phyloP scores from a whole-genome alignment of 495 filamentous ascomycete genomes.

The Trichoderma parareesei region DNA sequence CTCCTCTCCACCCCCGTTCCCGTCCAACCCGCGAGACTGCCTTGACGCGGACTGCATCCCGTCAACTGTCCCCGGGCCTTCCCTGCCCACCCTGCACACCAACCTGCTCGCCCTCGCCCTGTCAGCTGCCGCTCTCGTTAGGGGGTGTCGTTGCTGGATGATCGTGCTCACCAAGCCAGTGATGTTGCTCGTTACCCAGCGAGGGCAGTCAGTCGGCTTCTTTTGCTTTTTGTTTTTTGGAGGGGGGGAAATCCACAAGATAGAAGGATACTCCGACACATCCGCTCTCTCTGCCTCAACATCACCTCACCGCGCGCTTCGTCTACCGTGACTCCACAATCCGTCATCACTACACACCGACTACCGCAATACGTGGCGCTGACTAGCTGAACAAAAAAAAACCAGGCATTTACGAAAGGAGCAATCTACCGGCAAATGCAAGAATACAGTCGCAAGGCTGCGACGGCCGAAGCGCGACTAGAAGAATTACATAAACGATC shows the following conservation, averaged over 20 bases:
- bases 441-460: conserved; percentile 88
- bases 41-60: not conserved
- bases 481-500: conserved; percentile 68
- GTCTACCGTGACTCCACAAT: not conserved
- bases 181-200: conserved; percentile 6
- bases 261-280: not conserved
- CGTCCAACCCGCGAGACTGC: not conserved
- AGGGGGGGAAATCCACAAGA: not conserved
- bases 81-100: not conserved
- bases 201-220: conserved; percentile 4
- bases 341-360: not conserved
- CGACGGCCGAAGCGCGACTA: conserved; percentile 63
- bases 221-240: not conserved
- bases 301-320: not conserved
- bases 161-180: conserved; percentile 10
- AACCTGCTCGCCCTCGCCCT: not conserved
- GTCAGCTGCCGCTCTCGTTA: conserved; percentile 1
- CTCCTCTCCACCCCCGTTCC: conserved; percentile 15
- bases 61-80: not conserved
- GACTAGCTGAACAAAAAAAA: conserved; percentile 20
- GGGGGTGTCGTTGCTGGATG: conserved; percentile 8
- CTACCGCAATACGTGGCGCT: conserved; percentile 16
- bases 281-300: not conserved
- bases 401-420: conserved; percentile 91
- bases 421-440: conserved; percentile 96